These are phyloP conservation scores for Talaromyces pinophilus DNA, from an alignment of 2,329 filamentous ascomycete genomes.

Conservation along the genomic window DNA sequence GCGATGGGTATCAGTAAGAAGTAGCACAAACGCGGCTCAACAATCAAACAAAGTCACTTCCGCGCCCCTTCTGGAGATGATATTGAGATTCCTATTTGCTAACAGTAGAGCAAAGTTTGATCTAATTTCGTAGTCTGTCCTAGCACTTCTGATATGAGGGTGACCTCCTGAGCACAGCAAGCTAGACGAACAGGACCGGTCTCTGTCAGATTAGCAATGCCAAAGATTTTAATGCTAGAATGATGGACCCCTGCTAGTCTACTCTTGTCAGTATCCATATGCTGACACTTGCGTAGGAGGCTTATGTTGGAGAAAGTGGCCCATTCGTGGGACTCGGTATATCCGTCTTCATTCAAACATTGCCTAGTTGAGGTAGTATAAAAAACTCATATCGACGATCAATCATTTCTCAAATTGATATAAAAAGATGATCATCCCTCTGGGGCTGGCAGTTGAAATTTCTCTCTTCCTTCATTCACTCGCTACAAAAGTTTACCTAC, in stretches of 20 bases:
- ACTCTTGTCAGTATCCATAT: background rate
- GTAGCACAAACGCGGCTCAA: background rate
- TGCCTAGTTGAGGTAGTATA: background rate
- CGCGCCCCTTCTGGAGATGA: background rate
- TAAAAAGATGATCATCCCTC: conserved; percentile 1
- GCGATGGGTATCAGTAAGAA: background rate
- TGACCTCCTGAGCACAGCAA: background rate
- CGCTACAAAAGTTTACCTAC: background rate
- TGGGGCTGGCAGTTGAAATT: too few species aligned
- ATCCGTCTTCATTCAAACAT: background rate
- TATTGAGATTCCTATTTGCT: background rate
- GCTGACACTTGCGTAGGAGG: background rate
- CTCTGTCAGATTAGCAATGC: background rate
- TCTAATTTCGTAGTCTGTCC: background rate
- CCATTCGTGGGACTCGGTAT: background rate
- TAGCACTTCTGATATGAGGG: background rate
- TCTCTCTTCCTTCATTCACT: background rate
- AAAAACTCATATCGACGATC: background rate
- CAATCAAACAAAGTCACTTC: too few species aligned
- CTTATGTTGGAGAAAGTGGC: background rate
- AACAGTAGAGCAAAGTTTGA: background rate
- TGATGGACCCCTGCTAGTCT: background rate
- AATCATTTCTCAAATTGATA: background rate
- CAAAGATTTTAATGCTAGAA: background rate
- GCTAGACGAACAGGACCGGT: too few species aligned